Conservation (phyloP, 2,329 filamentous ascomycete genomes). For the Scedosporium aurantiacum region DNA sequence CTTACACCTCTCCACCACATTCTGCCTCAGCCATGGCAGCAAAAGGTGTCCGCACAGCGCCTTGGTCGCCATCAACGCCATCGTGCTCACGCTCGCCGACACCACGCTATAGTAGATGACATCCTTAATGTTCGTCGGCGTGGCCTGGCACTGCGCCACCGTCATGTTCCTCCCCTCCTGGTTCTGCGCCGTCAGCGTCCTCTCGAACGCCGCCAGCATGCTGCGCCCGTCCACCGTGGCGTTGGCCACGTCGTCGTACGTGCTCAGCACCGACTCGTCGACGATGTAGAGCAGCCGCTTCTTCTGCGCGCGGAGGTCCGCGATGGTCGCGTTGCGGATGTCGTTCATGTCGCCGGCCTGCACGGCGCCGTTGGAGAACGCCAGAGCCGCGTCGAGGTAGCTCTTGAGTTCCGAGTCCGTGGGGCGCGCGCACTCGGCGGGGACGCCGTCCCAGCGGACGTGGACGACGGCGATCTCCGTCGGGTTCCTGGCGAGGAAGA, state of each 20-base stretch:
- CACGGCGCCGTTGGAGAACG: constrained; percentile 16
- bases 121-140: constrained; percentile 35
- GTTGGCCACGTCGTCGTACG: constrained; percentile 29
- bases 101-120: constrained; percentile 34
- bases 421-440: constrained; percentile 31
- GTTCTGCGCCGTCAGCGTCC: constrained; percentile 18
- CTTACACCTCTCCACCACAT: constrained; percentile 25
- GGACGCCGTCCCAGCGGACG: constrained; percentile 37
- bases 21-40: constrained; percentile 32
- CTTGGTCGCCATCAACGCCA: constrained; percentile 37
- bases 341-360: constrained; percentile 21
- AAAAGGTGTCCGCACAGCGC: constrained; percentile 35
- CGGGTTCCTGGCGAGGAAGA: constrained; percentile 27
- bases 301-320: constrained; percentile 20
- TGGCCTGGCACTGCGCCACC: constrained; percentile 38
- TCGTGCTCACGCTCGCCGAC: constrained; percentile 30
- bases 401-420: constrained; percentile 26
- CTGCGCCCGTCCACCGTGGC: constrained; percentile 27
- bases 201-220: constrained; percentile 25
- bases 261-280: constrained; percentile 25
- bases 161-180: constrained; percentile 25
- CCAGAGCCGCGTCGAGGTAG: constrained; percentile 24
- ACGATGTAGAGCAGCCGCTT: constrained; percentile 27
- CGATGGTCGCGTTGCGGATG: constrained; percentile 20
- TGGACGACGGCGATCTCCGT: constrained; percentile 38